These are phyloP conservation scores for Amylostereum areolatum DNA, from an alignment of 1,284 basidiomycete genomes.

Conservation along the genomic window DNA sequence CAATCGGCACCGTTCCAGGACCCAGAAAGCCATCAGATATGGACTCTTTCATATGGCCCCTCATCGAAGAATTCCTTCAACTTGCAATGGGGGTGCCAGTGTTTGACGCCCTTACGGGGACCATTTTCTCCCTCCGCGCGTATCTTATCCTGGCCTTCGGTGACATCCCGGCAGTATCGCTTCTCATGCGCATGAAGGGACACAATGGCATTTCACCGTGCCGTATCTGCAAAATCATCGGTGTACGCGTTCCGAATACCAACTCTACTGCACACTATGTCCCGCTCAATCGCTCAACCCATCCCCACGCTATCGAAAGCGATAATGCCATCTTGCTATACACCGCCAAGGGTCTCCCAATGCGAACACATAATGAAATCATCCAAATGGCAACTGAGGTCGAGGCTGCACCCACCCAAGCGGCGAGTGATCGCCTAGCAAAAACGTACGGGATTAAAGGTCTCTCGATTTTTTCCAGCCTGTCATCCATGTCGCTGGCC, in stretches of 20 bases:
- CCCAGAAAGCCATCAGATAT: constrained; percentile 35
- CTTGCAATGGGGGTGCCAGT: constrained; percentile 30
- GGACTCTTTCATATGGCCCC: constrained; percentile 35
- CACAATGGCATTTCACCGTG: constrained; percentile 39
- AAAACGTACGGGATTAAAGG: constrained; percentile 37
- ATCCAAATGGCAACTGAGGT: constrained; percentile 28
- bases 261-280: constrained; percentile 20
- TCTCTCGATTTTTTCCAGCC: constrained; percentile 23
- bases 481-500: constrained; percentile 33
- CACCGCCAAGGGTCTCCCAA: constrained; percentile 29
- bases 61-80: constrained; percentile 29
- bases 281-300: constrained; percentile 8
- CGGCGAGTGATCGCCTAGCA: constrained; percentile 21
- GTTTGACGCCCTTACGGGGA: constrained; percentile 21
- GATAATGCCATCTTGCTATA: too few species aligned
- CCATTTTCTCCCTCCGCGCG: constrained; percentile 29
- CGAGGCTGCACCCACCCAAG: constrained; percentile 17
- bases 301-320: too few species aligned
- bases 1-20: constrained; percentile 36
- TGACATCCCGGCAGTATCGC: constrained; percentile 40
- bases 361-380: constrained; percentile 28
- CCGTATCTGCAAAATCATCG: constrained; percentile 35
- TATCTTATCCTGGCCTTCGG: constrained; percentile 35
- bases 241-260: constrained; percentile 21
- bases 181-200: constrained; percentile 41